Percentiles rank a stretch among this genome's conserved stretches.
These are phyloP conservation scores for Micromonas pusilla DNA, from an alignment of 139 green algal genomes.

Conservation along the genomic window DNA sequence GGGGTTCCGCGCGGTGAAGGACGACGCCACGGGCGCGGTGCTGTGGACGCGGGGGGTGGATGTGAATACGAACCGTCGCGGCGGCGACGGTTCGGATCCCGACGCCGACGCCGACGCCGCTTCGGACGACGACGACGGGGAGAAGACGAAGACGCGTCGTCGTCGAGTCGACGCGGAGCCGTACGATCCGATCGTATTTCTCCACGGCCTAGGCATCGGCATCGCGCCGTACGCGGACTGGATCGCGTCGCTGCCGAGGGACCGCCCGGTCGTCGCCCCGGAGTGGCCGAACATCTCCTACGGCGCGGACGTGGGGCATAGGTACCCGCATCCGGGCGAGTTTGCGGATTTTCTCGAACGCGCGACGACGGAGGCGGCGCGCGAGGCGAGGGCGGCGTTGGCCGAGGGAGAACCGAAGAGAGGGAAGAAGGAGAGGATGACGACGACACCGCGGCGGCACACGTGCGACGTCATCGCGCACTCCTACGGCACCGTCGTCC, in stretches of 20 bases:
- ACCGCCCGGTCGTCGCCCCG: not conserved
- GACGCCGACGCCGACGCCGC: not conserved
- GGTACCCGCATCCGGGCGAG: slow-evolving; percentile 7
- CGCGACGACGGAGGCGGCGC: not conserved
- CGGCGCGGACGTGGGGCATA: not conserved
- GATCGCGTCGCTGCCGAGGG: not conserved
- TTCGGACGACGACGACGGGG: not conserved
- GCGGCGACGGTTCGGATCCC: not conserved
- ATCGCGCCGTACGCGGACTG: slow-evolving; percentile 2
- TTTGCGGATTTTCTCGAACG: slow-evolving; percentile 4
- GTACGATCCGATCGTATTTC: not conserved
- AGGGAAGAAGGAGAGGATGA: too few relatives aligned
- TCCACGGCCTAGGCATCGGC: slow-evolving; percentile 17
- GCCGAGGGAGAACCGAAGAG: too few relatives aligned
- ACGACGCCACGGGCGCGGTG: slow-evolving; percentile 2
- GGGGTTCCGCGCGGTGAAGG: not conserved
- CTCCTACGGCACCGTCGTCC: slow-evolving; percentile 14
- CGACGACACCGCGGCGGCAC: not conserved
- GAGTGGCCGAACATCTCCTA: slow-evolving; percentile 25
- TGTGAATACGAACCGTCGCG: too few relatives aligned
- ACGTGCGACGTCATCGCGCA: slow-evolving; percentile 19
- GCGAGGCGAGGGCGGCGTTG: too few relatives aligned
- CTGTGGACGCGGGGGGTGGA: not conserved
- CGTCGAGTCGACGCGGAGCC: not conserved
- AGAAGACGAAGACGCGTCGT: not conserved